Evolutionary conservation across 78 protist genomes (phyloP), one percentile per base, ranked within the genome.

Genomic region (Monosiga brevicollis): DNA sequence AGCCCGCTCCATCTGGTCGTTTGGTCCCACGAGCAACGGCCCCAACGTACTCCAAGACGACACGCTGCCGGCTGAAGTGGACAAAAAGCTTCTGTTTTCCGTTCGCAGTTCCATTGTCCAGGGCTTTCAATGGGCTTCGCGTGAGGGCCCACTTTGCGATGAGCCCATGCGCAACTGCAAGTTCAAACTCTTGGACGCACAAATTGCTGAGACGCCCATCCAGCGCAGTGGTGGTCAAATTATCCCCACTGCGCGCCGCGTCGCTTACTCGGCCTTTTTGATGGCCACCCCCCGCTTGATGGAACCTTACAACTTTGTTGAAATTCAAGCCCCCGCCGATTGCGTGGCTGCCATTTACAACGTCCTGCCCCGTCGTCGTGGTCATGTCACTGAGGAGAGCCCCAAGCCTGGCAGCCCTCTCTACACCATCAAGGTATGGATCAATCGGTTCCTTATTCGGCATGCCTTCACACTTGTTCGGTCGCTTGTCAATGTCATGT

Each of bases 51-150:
- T 97, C 24, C 49, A 94, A 2, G 94, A 97, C 76, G 99, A 96
- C 85, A 91, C 97, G 1, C 80, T 97, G 34, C 95, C 98, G 29
- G 62, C 92, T 0, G 96, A 95, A 76, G 93, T 92, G 41, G 93
- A 95, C 90, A 86, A 86, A 82, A 0, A 39, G 78, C 42, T 75
- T 1, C 84, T 97, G 22, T 32, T 41, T n/a, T 1, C 83, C 1
- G 84, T 92, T 29, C 70, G 82, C 3, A 94, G 91, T 36, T 43
- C 86, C 23, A 83, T 93, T 26, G 92, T 91, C 2, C 94, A 95
- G 40, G 99, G 99, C 37, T 98, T 98, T 87, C 96, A 87, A 42
- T 97, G 99, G 99, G 98, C 90, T 22, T 86, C 96, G 0, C 87
- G 22, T 1, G 97, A 94, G 42, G 99, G 98, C 40, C 98, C 98